Evolutionary conservation across 371 early-diverging fungal species (phyloP).

Genomic region (Apophysomyces elegans): DNA sequence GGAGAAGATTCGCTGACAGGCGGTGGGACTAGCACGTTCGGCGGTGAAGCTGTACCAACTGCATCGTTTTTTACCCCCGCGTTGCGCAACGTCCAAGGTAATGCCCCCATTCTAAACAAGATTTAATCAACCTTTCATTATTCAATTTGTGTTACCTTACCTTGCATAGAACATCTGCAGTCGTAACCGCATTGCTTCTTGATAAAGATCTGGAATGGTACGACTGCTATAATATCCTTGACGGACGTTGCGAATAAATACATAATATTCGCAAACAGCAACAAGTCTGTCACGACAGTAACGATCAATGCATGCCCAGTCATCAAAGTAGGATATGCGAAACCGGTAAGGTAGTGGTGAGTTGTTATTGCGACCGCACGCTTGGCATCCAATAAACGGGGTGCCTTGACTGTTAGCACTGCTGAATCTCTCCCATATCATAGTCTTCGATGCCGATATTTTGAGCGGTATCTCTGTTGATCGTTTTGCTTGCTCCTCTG

Average conservation of each 20-base stretch:
- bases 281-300: conserved; percentile 91
- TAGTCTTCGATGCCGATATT: conserved; percentile 59
- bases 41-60: conserved; percentile 23
- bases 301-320: conserved; percentile 89
- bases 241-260: conserved; percentile 85
- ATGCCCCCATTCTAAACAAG: conserved; percentile 49
- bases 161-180: conserved; percentile 91
- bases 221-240: conserved; percentile 84
- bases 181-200: conserved; percentile 80
- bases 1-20: conserved; percentile 33
- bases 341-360: conserved; percentile 75
- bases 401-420: conserved; percentile 45
- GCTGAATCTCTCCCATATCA: conserved; percentile 72
- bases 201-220: conserved; percentile 74
- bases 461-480: conserved; percentile 56
- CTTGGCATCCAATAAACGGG: conserved; percentile 79
- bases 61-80: conserved; percentile 18
- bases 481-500: conserved; percentile 68
- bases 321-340: conserved; percentile 74
- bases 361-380: conserved; percentile 78
- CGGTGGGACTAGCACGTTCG: conserved; percentile 26
- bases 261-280: conserved; percentile 92
- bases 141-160: conserved; percentile 15
- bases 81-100: conserved; percentile 49
- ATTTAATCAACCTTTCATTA: background rate